Conservation (phyloP, 2,329 filamentous ascomycete species). For the Hypoxylon rubiginosum region DNA sequence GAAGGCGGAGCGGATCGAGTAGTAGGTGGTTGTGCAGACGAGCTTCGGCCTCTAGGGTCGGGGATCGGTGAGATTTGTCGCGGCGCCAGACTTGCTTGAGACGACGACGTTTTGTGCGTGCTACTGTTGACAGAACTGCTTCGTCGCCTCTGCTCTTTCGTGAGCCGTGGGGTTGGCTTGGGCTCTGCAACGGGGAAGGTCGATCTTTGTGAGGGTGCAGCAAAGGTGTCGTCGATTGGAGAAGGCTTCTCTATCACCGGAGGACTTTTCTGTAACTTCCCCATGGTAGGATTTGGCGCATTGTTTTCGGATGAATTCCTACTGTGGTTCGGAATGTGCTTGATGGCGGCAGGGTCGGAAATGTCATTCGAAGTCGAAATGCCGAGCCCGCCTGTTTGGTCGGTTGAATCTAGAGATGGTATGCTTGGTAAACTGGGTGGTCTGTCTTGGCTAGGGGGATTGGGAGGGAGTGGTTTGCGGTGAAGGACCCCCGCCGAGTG, state of each 20-base stretch:
- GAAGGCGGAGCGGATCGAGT: slow-evolving; percentile 45
- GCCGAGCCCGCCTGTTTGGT: slow-evolving; percentile 18
- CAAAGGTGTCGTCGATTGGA: slow-evolving; percentile 33
- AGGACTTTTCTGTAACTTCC: slow-evolving; percentile 45
- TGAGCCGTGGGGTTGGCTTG: slow-evolving; percentile 46
- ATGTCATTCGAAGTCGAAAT: slow-evolving; percentile 9
- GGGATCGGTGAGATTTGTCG: slow-evolving; percentile 48
- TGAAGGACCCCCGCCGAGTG: slow-evolving; percentile 34
- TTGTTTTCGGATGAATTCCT: slow-evolving; percentile 35
- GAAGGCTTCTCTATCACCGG: slow-evolving; percentile 41
- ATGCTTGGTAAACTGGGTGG: slow-evolving; percentile 37
- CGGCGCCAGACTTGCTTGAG: slow-evolving; percentile 39
- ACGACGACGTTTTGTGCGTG: slow-evolving; percentile 30
- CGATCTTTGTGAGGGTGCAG: slow-evolving; percentile 40
- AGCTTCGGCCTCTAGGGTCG: slow-evolving; percentile 60
- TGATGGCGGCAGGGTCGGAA: slow-evolving; percentile 16
- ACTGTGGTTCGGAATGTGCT: slow-evolving; percentile 26
- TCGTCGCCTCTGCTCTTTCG: slow-evolving; percentile 46
- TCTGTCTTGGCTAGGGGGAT: slow-evolving; percentile 40
- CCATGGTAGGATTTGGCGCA: slow-evolving; percentile 19
- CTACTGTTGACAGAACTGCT: slow-evolving; percentile 48
- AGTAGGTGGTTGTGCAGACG: slow-evolving; percentile 61
- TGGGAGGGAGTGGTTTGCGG: slow-evolving; percentile 49
- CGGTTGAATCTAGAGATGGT: slow-evolving; percentile 26
- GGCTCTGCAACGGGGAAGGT: slow-evolving; percentile 47